A percentile compares a stretch with the other conserved stretches of the same genome.
Conservation (phyloP, 1,139 yeast genomes). For the Protomyces macrosporus region DNA sequence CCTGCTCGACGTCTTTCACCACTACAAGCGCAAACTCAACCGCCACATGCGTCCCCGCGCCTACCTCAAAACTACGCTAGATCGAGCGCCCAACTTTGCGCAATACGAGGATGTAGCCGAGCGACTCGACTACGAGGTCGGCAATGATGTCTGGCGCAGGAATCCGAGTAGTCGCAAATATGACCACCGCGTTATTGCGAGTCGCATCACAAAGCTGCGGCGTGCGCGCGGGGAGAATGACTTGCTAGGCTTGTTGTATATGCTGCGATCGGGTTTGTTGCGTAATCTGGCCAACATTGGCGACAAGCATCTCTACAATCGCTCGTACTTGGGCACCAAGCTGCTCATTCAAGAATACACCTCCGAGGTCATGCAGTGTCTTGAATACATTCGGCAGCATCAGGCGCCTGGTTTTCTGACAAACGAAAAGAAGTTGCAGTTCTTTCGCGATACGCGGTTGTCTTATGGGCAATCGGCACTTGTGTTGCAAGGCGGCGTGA, state of each 20-base stretch:
- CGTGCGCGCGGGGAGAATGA: constrained; percentile 61
- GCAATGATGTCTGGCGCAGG: constrained; percentile 51
- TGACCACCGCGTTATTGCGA: constrained; percentile 76
- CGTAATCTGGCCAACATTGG: constrained; percentile 90
- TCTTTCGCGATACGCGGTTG: constrained; percentile 80
- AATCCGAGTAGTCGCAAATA: constrained; percentile 76
- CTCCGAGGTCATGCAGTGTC: constrained; percentile 62
- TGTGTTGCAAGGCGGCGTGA: constrained; percentile 90
- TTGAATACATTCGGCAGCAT: constrained; percentile 43
- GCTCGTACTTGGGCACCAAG: constrained; percentile 61
- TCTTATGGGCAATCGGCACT: constrained; percentile 91
- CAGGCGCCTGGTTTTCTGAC: constrained; percentile 35
- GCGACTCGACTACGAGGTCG: constrained; percentile 18
- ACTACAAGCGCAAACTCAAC: constrained; percentile 4
- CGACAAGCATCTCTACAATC: constrained; percentile 63
- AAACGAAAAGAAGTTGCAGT: constrained; percentile 49
- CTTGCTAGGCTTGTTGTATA: constrained; percentile 55
- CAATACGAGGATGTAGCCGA: constrained; percentile 19
- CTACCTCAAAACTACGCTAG: not conserved
- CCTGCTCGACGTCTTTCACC: constrained; percentile 3
- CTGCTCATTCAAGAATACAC: constrained; percentile 73
- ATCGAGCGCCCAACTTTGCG: constrained; percentile 4
- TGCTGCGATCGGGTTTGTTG: constrained; percentile 72
- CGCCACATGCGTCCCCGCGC: constrained; percentile 1
- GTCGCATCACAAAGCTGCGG: constrained; percentile 58